phyloP scores from a whole-genome alignment of 169 alveolate genomes.

The Eimeria brunetti region DNA sequence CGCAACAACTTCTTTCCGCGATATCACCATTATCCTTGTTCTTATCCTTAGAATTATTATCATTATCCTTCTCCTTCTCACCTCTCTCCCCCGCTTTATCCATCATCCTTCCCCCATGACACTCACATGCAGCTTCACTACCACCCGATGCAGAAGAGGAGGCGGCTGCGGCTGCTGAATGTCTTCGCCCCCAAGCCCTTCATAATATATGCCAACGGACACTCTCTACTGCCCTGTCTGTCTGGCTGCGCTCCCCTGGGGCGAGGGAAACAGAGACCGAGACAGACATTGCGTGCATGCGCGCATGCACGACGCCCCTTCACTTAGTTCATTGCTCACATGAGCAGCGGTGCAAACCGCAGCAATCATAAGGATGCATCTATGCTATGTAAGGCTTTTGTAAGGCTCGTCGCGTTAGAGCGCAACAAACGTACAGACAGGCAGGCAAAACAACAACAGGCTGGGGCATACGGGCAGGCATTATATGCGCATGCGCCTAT shows the following conservation, averaged over 20 bases:
- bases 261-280: not conserved
- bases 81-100: not conserved
- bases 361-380: conserved; percentile 21
- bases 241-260: not conserved
- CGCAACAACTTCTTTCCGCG: conserved; percentile 45
- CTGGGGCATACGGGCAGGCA: conserved; percentile 13
- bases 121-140: conserved; percentile 13
- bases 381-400: not conserved
- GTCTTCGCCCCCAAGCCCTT: not conserved
- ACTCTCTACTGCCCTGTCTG: not conserved
- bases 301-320: no score
- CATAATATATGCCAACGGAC: not conserved
- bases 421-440: conserved; percentile 38
- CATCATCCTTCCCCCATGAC: conserved; percentile 32
- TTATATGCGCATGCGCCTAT: not conserved
- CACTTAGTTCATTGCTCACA: not conserved
- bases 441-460: conserved; percentile 27
- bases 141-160: not conserved
- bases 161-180: conserved; percentile 2
- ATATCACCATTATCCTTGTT: not conserved
- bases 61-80: no score
- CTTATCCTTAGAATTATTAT: no score
- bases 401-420: not conserved
- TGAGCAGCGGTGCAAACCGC: conserved; percentile 12
- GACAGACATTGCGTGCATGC: conserved; percentile 15